phyloP scores from a whole-genome alignment of 78 protist genomes.

The Corallochytrium limacisporum region DNA sequence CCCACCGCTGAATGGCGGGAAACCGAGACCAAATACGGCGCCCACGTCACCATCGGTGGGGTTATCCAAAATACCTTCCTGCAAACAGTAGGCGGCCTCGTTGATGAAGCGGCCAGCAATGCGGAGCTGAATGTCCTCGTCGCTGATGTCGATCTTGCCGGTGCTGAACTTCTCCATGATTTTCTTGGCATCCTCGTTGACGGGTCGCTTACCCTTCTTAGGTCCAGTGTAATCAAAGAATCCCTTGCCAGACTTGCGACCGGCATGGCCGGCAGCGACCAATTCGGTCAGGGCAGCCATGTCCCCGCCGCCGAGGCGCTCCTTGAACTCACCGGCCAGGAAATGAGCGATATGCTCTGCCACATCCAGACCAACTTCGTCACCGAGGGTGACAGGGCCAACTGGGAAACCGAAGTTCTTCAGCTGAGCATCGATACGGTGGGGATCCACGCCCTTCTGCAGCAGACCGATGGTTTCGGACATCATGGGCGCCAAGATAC shows the following conservation, averaged over 20 bases:
- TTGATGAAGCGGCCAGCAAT: slow-evolving; percentile 27
- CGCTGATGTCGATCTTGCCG: background rate
- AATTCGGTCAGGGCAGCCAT: slow-evolving; percentile 1
- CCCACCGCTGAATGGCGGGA: slow-evolving; percentile 67
- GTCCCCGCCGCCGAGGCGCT: slow-evolving; percentile 18
- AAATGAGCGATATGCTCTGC: slow-evolving; percentile 20
- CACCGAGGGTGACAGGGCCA: slow-evolving; percentile 54
- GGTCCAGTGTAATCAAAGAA: slow-evolving; percentile 23
- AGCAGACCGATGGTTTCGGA: slow-evolving; percentile 34
- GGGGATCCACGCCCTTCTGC: slow-evolving; percentile 6
- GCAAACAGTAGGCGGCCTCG: slow-evolving; percentile 56
- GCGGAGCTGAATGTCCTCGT: slow-evolving; percentile 30
- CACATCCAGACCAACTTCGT: slow-evolving; percentile 74
- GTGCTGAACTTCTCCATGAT: background rate
- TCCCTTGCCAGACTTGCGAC: slow-evolving; percentile 57
- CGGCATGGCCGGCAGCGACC: slow-evolving; percentile 16
- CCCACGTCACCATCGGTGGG: slow-evolving; percentile 25
- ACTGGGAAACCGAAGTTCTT: slow-evolving; percentile 60
- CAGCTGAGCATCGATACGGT: slow-evolving; percentile 30
- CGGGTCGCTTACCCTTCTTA: background rate
- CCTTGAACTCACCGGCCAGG: slow-evolving; percentile 7
- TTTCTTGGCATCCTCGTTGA: background rate
- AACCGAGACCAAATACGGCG: slow-evolving; percentile 29
- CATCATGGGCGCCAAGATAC: slow-evolving; percentile 45
- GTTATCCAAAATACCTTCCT: slow-evolving; percentile 9